A percentile compares a stretch with the other conserved stretches of the same genome.
Evolutionary conservation across 108 stramenopile genomes (phyloP).

Genomic region (Cylindrotheca fusiformis): DNA sequence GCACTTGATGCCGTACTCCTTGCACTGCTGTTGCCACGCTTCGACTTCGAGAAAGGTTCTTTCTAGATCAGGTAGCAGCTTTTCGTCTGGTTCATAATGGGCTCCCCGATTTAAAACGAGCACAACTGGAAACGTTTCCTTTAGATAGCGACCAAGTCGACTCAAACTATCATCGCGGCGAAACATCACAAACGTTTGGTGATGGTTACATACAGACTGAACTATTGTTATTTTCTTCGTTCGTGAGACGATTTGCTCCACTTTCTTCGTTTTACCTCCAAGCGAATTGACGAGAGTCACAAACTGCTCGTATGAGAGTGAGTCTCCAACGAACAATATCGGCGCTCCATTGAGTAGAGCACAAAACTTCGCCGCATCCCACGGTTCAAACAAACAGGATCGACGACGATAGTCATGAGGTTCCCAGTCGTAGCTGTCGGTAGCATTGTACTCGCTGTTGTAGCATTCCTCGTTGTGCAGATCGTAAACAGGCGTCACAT

Average conservation of each 20-base stretch:
- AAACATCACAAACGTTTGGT: conserved; percentile 19
- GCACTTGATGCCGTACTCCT: conserved; percentile 15
- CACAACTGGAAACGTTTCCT: conserved; percentile 34
- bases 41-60: conserved; percentile 18
- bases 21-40: conserved; percentile 34
- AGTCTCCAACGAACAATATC: conserved; percentile 47
- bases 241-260: conserved; percentile 16
- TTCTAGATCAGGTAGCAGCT: conserved; percentile 18
- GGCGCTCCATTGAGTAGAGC: conserved; percentile 19
- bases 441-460: background rate
- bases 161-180: conserved; percentile 33
- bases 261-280: conserved; percentile 21
- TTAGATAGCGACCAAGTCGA: conserved; percentile 19
- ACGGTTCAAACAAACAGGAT: conserved; percentile 30
- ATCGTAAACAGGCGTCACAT: background rate
- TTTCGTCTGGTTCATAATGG: conserved; percentile 36
- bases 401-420: background rate
- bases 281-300: conserved; percentile 33
- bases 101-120: conserved; percentile 54
- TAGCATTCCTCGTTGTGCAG: background rate
- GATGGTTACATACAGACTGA: conserved; percentile 21
- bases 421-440: conserved; percentile 26
- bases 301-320: conserved; percentile 48
- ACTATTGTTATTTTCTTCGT: conserved; percentile 12
- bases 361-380: conserved; percentile 33